These are phyloP conservation scores for Scolecobasidium constrictum DNA, from an alignment of 2,329 filamentous ascomycete species.

Conservation along the genomic window DNA sequence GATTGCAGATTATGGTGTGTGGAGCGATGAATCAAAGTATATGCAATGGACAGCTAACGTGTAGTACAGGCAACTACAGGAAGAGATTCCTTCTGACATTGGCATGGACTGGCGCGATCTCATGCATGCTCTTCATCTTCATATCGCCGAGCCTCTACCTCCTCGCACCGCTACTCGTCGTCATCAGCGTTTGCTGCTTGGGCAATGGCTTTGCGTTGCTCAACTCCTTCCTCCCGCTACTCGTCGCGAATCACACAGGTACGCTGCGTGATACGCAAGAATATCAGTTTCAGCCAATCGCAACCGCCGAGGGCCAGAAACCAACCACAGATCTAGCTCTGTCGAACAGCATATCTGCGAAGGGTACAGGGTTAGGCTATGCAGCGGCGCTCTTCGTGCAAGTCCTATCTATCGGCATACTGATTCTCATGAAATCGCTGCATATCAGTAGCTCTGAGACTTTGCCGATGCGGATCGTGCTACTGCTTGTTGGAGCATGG, in stretches of 20 bases:
- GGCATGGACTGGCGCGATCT: conserved; percentile 64
- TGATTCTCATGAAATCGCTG: conserved; percentile 40
- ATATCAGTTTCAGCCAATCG: not conserved
- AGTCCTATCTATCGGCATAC: conserved; percentile 61
- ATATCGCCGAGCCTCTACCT: conserved; percentile 65
- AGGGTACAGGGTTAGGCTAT: conserved; percentile 85
- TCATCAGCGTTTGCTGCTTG: conserved; percentile 80
- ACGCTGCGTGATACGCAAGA: not conserved
- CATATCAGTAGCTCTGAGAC: conserved; percentile 57
- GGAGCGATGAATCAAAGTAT: not conserved
- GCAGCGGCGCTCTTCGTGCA: conserved; percentile 73
- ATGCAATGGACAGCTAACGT: not conserved
- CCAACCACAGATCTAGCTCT: conserved; percentile 58
- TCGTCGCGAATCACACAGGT: conserved; percentile 62
- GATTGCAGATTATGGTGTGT: conserved; percentile 77
- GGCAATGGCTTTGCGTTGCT: conserved; percentile 93
- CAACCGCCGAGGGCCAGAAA: not conserved
- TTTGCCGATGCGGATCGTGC: conserved; percentile 68
- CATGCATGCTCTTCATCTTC: conserved; percentile 73
- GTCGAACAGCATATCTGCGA: conserved; percentile 77
- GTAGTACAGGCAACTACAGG: conserved; percentile 46
- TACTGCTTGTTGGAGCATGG: conserved; percentile 76
- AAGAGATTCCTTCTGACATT: conserved; percentile 76
- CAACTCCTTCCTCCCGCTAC: conserved; percentile 81
- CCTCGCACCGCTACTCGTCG: conserved; percentile 66